Conservation (phyloP, 2,329 filamentous ascomycete genomes). For the Trichoderma cornu-damae region DNA sequence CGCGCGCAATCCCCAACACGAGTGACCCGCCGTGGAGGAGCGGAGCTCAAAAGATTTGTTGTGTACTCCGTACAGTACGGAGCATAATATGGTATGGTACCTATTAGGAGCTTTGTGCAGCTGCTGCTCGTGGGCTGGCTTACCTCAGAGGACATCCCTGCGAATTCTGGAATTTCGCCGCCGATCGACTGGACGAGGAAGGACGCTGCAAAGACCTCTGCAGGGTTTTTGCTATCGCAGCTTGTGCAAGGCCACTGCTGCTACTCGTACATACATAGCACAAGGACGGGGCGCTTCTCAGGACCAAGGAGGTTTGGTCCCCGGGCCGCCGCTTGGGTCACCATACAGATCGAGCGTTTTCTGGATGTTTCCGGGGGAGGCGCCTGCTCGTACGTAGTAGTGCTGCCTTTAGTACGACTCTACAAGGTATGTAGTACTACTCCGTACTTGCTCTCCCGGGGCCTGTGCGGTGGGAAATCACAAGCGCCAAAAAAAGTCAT, state of each 20-base stretch:
- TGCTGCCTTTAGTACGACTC: too few relatives aligned
- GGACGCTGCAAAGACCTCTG: neutral
- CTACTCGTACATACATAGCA: too few relatives aligned
- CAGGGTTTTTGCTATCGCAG: slow-evolving; percentile 2
- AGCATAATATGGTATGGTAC: too few relatives aligned
- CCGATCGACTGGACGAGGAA: slow-evolving; percentile 8
- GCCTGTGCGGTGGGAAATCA: neutral
- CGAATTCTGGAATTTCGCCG: neutral
- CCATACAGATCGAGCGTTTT: slow-evolving; percentile 5
- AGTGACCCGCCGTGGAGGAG: neutral
- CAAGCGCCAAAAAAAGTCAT: neutral
- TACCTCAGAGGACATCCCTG: slow-evolving; percentile 8
- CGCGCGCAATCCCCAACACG: neutral
- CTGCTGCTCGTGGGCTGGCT: slow-evolving; percentile 4
- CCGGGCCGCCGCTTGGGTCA: neutral
- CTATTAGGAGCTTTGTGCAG: too few relatives aligned
- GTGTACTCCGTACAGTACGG: too few relatives aligned
- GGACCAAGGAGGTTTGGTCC: neutral
- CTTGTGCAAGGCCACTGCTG: neutral
- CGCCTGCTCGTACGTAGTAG: neutral
- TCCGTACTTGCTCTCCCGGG: too few relatives aligned
- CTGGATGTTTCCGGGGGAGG: neutral
- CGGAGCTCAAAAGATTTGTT: neutral
- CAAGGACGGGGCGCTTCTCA: neutral
- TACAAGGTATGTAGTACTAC: too few relatives aligned